A percentile compares a stretch with the other conserved stretches of the same genome.
These are phyloP conservation scores for Pouteria glomerata DNA, from an alignment of 148 eudicot species.

Conservation along the genomic window DNA sequence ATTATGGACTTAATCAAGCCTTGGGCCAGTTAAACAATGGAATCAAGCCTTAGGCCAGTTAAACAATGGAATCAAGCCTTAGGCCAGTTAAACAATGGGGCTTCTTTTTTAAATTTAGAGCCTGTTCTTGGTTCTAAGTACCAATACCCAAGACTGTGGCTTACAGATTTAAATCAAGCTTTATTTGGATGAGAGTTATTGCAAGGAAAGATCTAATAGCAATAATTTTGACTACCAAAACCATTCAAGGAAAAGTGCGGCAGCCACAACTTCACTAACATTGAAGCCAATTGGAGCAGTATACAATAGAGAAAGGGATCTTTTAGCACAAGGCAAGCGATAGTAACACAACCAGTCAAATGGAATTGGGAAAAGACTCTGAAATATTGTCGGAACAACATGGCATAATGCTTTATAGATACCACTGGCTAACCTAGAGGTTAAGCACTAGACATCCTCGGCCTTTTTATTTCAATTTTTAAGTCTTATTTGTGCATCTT, in stretches of 20 bases:
- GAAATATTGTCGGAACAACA: neutral
- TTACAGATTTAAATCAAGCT: neutral
- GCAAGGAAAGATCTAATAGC: neutral
- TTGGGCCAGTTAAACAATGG: no score
- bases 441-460: neutral
- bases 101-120: no score
- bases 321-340: neutral
- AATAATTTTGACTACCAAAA: neutral
- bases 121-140: no score
- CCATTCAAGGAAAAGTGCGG: neutral
- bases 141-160: no score
- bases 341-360: neutral
- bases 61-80: no score
- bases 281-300: neutral
- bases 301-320: neutral
- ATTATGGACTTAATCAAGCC: no score
- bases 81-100: no score
- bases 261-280: neutral
- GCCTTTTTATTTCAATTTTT: neutral
- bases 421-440: neutral
- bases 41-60: no score
- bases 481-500: neutral
- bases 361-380: neutral
- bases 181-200: neutral
- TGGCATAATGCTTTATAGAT: neutral